Percentiles rank a stretch among this genome's conserved stretches.
phyloP scores from a whole-genome alignment of 441 rosid species.

The Capsella rubella region DNA sequence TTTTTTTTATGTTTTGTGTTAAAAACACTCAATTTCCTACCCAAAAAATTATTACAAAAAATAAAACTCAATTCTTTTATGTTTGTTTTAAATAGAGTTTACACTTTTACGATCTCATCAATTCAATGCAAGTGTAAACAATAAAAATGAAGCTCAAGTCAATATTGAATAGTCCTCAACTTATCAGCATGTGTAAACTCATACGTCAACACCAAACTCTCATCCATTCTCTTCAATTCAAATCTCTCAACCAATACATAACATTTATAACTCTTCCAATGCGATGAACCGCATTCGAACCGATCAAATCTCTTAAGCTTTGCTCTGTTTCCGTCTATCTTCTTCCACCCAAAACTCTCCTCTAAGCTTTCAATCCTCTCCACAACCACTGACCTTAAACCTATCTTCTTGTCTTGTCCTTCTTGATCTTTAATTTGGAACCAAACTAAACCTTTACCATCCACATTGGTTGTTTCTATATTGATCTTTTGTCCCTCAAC shows the following conservation, averaged over 20 bases:
- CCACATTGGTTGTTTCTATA: background rate
- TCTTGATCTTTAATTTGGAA: background rate
- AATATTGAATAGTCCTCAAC: conserved; percentile 32
- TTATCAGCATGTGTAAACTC: conserved; percentile 51
- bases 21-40: background rate
- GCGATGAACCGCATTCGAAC: conserved; percentile 38
- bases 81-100: background rate
- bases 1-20: no score
- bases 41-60: no score
- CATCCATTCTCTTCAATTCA: conserved; percentile 55
- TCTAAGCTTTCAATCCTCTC: conserved; percentile 62
- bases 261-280: conserved; percentile 47
- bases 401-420: conserved; percentile 42
- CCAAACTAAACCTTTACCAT: conserved; percentile 22
- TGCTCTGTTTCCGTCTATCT: background rate
- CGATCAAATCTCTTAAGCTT: conserved; percentile 23
- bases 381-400: conserved; percentile 49
- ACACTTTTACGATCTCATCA: background rate
- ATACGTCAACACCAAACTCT: conserved; percentile 45
- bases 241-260: conserved; percentile 59
- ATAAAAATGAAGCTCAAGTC: background rate
- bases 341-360: conserved; percentile 51
- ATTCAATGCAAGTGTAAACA: background rate
- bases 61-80: no score
- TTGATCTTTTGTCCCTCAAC: conserved; percentile 24